Conservation (phyloP, 148 eudicot species). For the Silene conica region DNA sequence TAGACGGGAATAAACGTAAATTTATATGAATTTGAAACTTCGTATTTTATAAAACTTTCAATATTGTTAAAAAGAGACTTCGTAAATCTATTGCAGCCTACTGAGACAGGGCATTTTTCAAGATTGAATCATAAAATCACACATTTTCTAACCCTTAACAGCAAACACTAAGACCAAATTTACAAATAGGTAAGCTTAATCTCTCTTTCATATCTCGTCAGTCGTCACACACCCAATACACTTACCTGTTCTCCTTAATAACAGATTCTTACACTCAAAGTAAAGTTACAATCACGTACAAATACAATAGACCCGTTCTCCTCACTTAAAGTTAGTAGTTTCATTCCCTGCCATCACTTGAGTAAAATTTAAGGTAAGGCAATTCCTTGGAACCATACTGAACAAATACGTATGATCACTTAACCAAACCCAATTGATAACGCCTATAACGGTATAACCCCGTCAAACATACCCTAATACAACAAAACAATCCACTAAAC, state of each 20-base stretch:
- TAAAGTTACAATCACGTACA: neutral
- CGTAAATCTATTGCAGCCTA: neutral
- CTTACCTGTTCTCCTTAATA: neutral
- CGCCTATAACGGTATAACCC: neutral
- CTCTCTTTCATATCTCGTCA: neutral
- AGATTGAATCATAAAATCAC: neutral
- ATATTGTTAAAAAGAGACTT: neutral
- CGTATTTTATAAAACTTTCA: too few species aligned
- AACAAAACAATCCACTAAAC: neutral
- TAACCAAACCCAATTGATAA: conserved; percentile 1
- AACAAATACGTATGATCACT: neutral
- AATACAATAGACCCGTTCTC: neutral
- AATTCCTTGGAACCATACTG: neutral
- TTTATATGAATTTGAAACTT: too few species aligned
- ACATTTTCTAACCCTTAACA: neutral
- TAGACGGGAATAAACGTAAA: neutral
- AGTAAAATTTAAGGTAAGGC: neutral
- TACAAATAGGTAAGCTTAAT: neutral
- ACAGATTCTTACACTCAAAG: neutral
- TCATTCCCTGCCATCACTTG: neutral
- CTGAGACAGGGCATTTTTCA: neutral
- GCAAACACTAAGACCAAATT: neutral
- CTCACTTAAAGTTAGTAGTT: neutral
- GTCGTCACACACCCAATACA: neutral
- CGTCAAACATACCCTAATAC: neutral